phyloP scores from a whole-genome alignment of 106 monocot genomes.

The Iris macrosiphon region DNA sequence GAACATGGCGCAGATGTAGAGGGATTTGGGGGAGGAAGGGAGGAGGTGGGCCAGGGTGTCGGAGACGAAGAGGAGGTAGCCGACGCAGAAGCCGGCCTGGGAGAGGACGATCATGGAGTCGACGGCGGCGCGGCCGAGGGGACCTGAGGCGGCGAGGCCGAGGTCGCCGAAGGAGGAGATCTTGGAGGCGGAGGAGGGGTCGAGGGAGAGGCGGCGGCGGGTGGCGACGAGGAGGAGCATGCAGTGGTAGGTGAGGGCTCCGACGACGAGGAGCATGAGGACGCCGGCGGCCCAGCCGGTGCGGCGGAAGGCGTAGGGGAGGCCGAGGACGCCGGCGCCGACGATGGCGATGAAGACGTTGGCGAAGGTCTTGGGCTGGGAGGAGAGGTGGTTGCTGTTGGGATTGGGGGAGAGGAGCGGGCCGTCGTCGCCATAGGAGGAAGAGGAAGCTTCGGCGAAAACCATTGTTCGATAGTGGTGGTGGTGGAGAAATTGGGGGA shows the following conservation, averaged over 20 bases:
- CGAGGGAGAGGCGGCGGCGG: conserved; percentile 54
- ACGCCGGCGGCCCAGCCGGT: conserved; percentile 73
- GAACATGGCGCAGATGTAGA: conserved; percentile 35
- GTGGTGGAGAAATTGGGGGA: no score
- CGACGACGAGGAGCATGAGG: conserved; percentile 42
- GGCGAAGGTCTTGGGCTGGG: conserved; percentile 87
- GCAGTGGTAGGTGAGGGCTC: conserved; percentile 67
- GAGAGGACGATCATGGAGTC: conserved; percentile 51
- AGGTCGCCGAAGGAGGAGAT: conserved; percentile 51
- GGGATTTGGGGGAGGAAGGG: conserved; percentile 22
- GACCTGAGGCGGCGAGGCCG: conserved; percentile 38
- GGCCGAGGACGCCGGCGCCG: conserved; percentile 90
- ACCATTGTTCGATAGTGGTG: no score
- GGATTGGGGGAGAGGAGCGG: not conserved
- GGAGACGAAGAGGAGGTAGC: conserved; percentile 51
- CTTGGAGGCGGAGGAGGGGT: conserved; percentile 17
- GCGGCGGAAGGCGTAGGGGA: conserved; percentile 85
- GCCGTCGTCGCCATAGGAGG: not conserved
- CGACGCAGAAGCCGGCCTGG: conserved; percentile 53
- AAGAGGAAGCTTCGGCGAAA: no score
- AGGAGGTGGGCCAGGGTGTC: conserved; percentile 39
- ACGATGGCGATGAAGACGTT: conserved; percentile 98
- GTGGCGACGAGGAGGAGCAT: conserved; percentile 83
- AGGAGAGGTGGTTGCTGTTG: conserved; percentile 36
- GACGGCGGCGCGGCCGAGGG: conserved; percentile 34